Percentiles rank a stretch among this genome's conserved stretches.
Conservation (phyloP, 2,329 filamentous ascomycete species). For the Pseudogymnoascus pannorum region DNA sequence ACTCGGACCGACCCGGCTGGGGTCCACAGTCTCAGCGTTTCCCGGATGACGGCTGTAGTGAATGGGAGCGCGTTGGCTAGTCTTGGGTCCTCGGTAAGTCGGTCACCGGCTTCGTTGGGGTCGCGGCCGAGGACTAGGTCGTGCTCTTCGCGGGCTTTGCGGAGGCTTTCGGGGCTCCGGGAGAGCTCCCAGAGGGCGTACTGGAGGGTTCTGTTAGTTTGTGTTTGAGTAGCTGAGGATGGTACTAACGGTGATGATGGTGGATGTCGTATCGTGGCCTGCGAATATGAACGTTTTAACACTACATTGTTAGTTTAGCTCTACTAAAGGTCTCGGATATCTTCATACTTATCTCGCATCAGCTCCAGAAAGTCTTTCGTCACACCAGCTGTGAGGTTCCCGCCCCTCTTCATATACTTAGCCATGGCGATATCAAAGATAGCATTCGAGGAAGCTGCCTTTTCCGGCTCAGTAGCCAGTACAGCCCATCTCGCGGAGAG, state of each 20-base stretch:
- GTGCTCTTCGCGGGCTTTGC: conserved; percentile 17
- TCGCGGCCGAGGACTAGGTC: conserved; percentile 17
- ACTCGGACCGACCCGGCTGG: conserved; percentile 10
- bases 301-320: not conserved
- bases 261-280: conserved; percentile 20
- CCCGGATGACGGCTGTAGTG: conserved; percentile 19
- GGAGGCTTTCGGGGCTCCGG: conserved; percentile 14
- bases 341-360: conserved; percentile 12
- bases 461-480: not conserved
- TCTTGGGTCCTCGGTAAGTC: conserved; percentile 13
- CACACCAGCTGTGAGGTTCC: conserved; percentile 1
- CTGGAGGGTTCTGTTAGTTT: conserved; percentile 7
- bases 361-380: conserved; percentile 12
- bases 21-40: conserved; percentile 17
- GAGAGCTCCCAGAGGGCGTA: conserved; percentile 16
- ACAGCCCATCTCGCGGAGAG: not conserved
- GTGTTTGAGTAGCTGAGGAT: not conserved
- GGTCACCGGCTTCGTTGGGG: not conserved
- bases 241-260: conserved; percentile 2
- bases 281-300: conserved; percentile 21
- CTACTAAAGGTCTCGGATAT: not conserved
- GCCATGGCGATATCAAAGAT: conserved; percentile 13
- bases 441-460: not conserved
- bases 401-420: conserved; percentile 11
- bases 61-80: conserved; percentile 17